Base-by-base conservation (phyloP, 345 rosid genomes). In the Citrus mangshanensis region DNA sequence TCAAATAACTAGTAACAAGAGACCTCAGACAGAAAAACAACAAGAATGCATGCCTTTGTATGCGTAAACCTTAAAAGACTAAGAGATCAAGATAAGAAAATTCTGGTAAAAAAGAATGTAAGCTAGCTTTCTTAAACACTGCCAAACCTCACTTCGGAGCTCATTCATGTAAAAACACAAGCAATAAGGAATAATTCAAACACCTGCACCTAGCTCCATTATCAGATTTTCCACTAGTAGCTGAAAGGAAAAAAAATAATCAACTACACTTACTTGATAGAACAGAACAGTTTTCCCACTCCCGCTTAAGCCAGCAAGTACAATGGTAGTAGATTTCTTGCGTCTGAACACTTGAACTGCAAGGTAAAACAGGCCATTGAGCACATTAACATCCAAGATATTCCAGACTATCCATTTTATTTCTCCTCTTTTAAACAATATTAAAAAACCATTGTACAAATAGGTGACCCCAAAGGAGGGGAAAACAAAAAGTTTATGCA, bases 211-310 rank as follows among this genome's bases (percentile, higher is more conserved):
- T 19, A 59, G 19, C 6, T 27, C 27, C 24, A 59, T 60, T 30
- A 70, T 27, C 46, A n/a, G 13, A 24, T 60, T 10, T 37, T 25
- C 40, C 69, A 62, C 27, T 18, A 30, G 24, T 25, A 30, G 32
- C 22, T 10, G 21, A 69, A 82, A 73, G 51, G 58, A 37, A 24
- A 38, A 71, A 83, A 67, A 35, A 6, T 5, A 35, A 75, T 16
- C 60, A 58, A 18, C 7, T 49, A 27, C 6, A 67, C 88, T 80
- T 83, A 93, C 99, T 75, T 90, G 95, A 87, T 92, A 89, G 82
- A 89, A 95, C 64, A 95, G 86, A 73, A 90, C 82, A 66, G 95
- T 95, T 86, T 93, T 95, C 40, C 98, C 98, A 70, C 98, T 85
- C 76, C 96, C 97, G 65, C 83, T 84, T n/a, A 91, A 92, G 70